Evolutionary conservation across 2,329 filamentous ascomycete genomes (phyloP), one percentile per base, ranked within the genome.

Genomic region (Orbilia oligospora): DNA sequence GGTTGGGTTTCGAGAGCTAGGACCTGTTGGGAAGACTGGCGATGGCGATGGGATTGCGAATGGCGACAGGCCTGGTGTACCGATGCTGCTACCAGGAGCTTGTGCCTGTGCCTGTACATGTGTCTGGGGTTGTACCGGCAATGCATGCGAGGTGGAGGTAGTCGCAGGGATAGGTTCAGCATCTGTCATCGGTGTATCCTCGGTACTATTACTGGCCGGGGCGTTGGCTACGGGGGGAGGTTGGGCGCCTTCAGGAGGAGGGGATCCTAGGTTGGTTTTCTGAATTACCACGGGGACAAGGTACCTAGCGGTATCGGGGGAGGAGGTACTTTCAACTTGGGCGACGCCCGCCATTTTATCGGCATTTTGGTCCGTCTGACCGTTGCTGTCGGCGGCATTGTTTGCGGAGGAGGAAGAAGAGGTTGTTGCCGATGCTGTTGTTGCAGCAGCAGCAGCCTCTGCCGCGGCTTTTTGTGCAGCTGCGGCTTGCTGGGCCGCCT

Each of bases 281-380:
- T 73, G 68, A 41, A 79, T 73, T 72, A 79, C 75, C 68, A 79
- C 75, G 75, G 75, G 75, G 68, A 79, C 70, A 63, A 79, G 68
- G 67, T 72, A 72, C 68, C 68, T 73, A 58, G 75, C 68, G 75
- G 71, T 66, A 72, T 79, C 70, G 63, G 68, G 68, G 70, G 75
- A 72, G 70, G 75, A 72, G 64, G 75, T 79, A 72, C 68, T 79
- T 79, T 72, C 75, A 70, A 58, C 61, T 72, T 64, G 48, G 75
- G 51, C 75, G 68, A 72, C 63, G 46, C 75, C 75, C 56, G 75
- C 48, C 68, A 79, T 72, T 46, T 69, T 68, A 65, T 73, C 75
- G 64, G 53, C 41, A 56, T 73, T 63, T 66, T 77, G 61, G 46
- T 63, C 73, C 49, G 61, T 44, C 20, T 56, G 38, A 55, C 48